Conservation (phyloP, 345 rosid species). For the Excoecaria agallocha region DNA sequence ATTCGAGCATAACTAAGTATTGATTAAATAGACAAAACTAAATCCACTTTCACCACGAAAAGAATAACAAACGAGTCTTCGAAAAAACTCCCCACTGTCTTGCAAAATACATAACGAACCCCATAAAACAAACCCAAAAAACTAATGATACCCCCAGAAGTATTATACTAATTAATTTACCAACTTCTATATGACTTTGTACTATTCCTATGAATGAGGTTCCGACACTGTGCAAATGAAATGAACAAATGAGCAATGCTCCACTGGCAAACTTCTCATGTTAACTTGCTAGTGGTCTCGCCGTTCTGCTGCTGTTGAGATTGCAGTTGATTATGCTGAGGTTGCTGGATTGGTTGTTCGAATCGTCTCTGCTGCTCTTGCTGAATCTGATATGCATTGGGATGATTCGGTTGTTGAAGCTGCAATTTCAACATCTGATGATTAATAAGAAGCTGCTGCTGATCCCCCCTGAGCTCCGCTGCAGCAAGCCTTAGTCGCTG, state of each 20-base stretch:
- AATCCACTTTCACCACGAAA: background rate
- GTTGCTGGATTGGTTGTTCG: constrained; percentile 17
- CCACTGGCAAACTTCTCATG: no score
- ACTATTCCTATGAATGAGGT: background rate
- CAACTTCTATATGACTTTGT: background rate
- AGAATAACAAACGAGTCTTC: background rate
- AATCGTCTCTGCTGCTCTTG: constrained; percentile 26
- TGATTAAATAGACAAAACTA: background rate
- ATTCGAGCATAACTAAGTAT: background rate
- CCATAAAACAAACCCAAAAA: background rate
- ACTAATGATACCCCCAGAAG: background rate
- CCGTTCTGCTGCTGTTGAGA: constrained; percentile 45
- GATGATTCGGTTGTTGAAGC: constrained; percentile 36
- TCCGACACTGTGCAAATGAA: background rate
- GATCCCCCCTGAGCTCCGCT: constrained; percentile 39
- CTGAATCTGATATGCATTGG: constrained; percentile 38
- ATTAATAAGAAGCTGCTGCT: constrained; percentile 34
- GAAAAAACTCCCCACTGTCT: background rate
- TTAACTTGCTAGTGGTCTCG: background rate
- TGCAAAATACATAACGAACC: background rate
- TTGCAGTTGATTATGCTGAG: constrained; percentile 12
- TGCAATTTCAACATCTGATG: constrained; percentile 53
- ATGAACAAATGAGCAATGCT: background rate
- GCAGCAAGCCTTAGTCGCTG: constrained; percentile 48
- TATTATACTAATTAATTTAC: background rate